Conservation (phyloP, 306 rosid genomes). For the Lathyrus sativus region DNA sequence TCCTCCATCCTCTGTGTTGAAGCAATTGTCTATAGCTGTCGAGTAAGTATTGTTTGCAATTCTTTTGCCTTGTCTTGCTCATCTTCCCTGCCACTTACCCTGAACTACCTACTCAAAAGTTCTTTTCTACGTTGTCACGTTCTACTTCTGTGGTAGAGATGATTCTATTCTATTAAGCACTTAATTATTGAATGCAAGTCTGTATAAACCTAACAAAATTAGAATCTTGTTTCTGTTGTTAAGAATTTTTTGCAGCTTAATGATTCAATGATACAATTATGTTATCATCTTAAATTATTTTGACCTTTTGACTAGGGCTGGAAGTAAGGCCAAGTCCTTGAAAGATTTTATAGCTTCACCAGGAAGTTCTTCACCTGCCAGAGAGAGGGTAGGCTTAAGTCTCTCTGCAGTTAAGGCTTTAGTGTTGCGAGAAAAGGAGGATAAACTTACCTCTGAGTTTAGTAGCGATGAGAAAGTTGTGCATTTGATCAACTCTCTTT, state of each 20-base stretch:
- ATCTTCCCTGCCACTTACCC: conserved; percentile 26
- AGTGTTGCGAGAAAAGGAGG: conserved; percentile 86
- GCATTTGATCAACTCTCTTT: conserved; percentile 64
- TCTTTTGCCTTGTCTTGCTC: conserved; percentile 34
- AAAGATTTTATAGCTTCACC: conserved; percentile 69
- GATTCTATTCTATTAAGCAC: conserved; percentile 21
- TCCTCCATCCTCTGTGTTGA: conserved; percentile 72
- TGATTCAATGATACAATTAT: neutral
- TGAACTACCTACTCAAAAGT: conserved; percentile 21
- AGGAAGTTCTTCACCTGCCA: conserved; percentile 68
- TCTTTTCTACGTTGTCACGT: conserved; percentile 9
- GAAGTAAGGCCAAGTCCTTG: conserved; percentile 74
- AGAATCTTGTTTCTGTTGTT: conserved; percentile 32
- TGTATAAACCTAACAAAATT: conserved; percentile 6
- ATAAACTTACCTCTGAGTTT: conserved; percentile 62
- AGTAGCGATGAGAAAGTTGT: conserved; percentile 63
- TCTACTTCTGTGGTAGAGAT: conserved; percentile 7
- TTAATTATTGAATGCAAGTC: conserved; percentile 13
- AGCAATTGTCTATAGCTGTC: conserved; percentile 82
- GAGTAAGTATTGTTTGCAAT: conserved; percentile 66
- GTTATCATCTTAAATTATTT: conserved; percentile 31
- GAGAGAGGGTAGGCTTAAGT: conserved; percentile 75
- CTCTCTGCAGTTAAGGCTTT: conserved; percentile 81
- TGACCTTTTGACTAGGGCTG: conserved; percentile 65
- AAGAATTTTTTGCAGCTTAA: conserved; percentile 24